A percentile compares a stretch with the other conserved stretches of the same genome.
Evolutionary conservation across 257 asterid species (phyloP).

Genomic region (Salvia hispanica): DNA sequence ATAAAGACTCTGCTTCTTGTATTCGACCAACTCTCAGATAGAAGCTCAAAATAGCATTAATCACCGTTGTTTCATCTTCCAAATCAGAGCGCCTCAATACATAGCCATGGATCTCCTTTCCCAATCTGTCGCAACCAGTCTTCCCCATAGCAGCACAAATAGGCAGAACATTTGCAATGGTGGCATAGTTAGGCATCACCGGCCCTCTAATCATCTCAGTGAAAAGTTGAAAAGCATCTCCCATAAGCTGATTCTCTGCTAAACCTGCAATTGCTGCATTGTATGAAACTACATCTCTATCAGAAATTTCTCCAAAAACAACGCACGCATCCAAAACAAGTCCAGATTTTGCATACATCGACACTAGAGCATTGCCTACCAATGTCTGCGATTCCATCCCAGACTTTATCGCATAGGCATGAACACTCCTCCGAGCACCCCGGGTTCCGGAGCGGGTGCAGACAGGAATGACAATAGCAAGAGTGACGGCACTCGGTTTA

Average conservation of each 20-base stretch:
- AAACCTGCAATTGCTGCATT: conserved; percentile 81
- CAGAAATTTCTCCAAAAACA: conserved; percentile 55
- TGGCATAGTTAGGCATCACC: conserved; percentile 65
- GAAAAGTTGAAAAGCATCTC: conserved; percentile 55
- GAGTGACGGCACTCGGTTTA: conserved; percentile 58
- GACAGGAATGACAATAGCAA: conserved; percentile 77
- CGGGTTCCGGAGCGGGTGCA: conserved; percentile 47
- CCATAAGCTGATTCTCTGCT: conserved; percentile 55
- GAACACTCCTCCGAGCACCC: conserved; percentile 57
- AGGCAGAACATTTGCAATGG: conserved; percentile 63
- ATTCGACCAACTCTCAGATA: conserved; percentile 58
- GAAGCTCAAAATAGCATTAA: conserved; percentile 73
- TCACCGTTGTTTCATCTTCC: conserved; percentile 44
- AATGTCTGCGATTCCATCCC: conserved; percentile 69
- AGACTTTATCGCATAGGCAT: conserved; percentile 55
- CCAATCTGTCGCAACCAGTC: conserved; percentile 38
- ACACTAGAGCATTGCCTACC: conserved; percentile 77
- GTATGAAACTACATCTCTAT: conserved; percentile 79
- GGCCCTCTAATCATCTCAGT: conserved; percentile 52
- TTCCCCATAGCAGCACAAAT: conserved; percentile 52
- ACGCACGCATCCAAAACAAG: conserved; percentile 54
- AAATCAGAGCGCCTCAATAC: conserved; percentile 57
- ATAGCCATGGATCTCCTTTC: conserved; percentile 68
- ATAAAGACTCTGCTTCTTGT: conserved; percentile 53
- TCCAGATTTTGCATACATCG: conserved; percentile 81